Evolutionary conservation across 1,139 yeast genomes (phyloP), one percentile per base, ranked within the genome.

Genomic region (Protomyces inundatus): DNA sequence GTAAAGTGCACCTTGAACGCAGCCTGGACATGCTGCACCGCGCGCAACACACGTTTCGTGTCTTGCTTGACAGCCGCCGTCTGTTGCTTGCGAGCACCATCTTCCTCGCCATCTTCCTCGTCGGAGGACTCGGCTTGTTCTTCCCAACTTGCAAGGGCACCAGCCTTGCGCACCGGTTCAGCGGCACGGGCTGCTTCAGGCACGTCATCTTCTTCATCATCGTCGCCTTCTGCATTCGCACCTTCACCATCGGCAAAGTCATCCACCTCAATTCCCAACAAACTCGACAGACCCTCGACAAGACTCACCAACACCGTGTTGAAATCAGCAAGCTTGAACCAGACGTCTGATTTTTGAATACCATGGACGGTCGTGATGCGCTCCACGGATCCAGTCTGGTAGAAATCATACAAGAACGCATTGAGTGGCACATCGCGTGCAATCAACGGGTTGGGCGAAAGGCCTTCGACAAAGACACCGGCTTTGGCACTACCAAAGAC

Each of bases 391-490:
- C 66, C 66, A 48, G 54, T 60, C 51, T 40, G 32, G 56, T 57
- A 64, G 45, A 64, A 64, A 10, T 64, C 66, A 39, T 59, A 61
- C n/a, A 64, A n/a, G 34, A 54, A 64, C 12, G 66, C 64, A 54
- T 64, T 64, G n/a, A 59, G 56, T 3, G 51, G 51, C 3, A 51
- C 54, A 32, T 46, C 39, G 30, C 55, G 54, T 10, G 54, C 34
- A 45, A 51, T 50, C 1, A 50, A 48, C 30, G 60, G 50, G 23
- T 58, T 58, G 7, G 62, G 62, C 14, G 60, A 51, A 55, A 61
- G 53, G 4, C 61, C 63, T 32, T 59, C 59, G 10, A 58, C 55
- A 61, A 64, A 58, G 42, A 58, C 54, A 14, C 60, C 64, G 14
- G 56, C 50, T 3, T 59, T 58, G 30, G 58, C 46, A 14, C 35